Evolutionary conservation across 2,329 filamentous ascomycete genomes (phyloP), one percentile per base, ranked within the genome.

Genomic region (Cladosporium velox): DNA sequence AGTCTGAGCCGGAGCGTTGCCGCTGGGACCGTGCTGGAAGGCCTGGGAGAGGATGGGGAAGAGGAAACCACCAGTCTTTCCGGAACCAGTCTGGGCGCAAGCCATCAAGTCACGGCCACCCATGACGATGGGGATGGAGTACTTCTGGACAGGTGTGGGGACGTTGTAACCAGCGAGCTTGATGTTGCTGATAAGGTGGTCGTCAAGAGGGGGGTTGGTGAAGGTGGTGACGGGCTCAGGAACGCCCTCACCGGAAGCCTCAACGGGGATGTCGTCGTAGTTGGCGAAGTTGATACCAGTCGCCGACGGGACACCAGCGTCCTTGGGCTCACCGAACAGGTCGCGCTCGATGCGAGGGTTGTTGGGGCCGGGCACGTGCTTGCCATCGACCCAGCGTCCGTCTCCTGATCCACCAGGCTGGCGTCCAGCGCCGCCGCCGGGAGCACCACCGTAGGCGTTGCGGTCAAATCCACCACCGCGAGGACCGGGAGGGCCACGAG

Each of bases 251-350:
- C 95, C 95, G 67, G 94, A 97, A 70, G 95, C 95, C 83, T 98
- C 95, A 71, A 99, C 95, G 65, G 95, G 95, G 72, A 99, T 99
- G 80, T 99, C 95, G 77, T 99, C 95, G 82, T 99, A 99, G 86
- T 99, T 99, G 84, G 97, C 90, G 79, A 99, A 99, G 87, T 99
- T 99, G 90, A 99, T 98, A 81, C 95, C 95, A 38, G 93, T 97
- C 76, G 96, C 91, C 80, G 97, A 91, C 86, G 97, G 98, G 72
- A 90, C 88, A 35, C 30, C 32, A 70, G 94, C 92, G 77, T 98
- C 95, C 79, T 98, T 94, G 73, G 90, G 84, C 60, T 90, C 85
- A 76, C 95, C 95, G 79, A 97, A 99, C 62, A 99, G 90, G 78
- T 99, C 95, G 74, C 93, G 93, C 87, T 99, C 95, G 57, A 96